Evolutionary conservation across 208 protist species (phyloP), one percentile per base, ranked within the genome.

Genomic region (Leishmania guyanensis): DNA sequence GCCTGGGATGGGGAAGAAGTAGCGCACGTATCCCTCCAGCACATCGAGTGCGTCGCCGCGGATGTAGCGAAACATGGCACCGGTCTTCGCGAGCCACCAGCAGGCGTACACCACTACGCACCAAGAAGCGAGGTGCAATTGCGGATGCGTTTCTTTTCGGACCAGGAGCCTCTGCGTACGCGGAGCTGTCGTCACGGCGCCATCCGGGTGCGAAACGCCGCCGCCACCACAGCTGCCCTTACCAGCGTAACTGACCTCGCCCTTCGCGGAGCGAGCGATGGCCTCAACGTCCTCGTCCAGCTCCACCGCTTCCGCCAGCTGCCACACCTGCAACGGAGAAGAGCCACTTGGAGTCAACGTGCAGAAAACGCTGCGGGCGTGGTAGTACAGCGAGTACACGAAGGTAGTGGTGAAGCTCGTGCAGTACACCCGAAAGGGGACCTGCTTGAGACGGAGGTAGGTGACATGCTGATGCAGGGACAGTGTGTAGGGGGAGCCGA

Each of bases 391-490:
- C 39, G 89, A 86, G 79, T 95, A 95, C 48, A 96, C 85, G 4
- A 92, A 56, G 4, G 93, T 95, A 50, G 93, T 93, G 39, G 84
- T 88, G 71, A 96, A 91, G 68, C 84, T 96, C 0, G 86, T 86
- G 86, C 95, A 98, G 87, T 98, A 96, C 12, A 97, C 87, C 60
- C 91, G 91, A 78, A 96, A 94, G 5, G 95, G 93, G 3, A 94
- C 80, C 62, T 90, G 88, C 79, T 96, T 95, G n/a, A 97, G 79
- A 6, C 93, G 92, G 10, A 98, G 84, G 78, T 96, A 97, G 36
- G 90, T 87, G 75, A 96, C 91, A 64, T 94, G 86, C 79, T 98
- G 95, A 54, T 97, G 95, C 39, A 95, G 74, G 17, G 68, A 29
- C 33, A 95, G 66, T 6, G 91, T 90, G 86, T 93, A 96, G 0